Conservation (phyloP, 2,329 filamentous ascomycete species). For the Exophiala aquamarina region DNA sequence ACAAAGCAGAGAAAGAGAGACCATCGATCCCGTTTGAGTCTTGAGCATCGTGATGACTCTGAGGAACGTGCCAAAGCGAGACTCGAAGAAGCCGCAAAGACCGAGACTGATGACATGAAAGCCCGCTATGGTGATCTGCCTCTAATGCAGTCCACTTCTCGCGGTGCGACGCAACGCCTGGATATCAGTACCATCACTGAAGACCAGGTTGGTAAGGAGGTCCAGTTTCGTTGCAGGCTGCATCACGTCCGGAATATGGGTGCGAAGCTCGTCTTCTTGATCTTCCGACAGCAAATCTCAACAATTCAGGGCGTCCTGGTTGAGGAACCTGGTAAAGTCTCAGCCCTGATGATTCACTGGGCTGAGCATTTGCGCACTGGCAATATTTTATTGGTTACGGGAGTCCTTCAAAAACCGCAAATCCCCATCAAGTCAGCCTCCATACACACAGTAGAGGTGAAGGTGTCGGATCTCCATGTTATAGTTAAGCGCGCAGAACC, state of each 20-base stretch:
- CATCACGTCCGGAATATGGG: constrained; percentile 81
- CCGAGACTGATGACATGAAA: constrained; percentile 60
- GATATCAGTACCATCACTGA: constrained; percentile 53
- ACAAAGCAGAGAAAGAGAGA: constrained; percentile 40
- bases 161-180: constrained; percentile 48
- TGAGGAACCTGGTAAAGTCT: constrained; percentile 59
- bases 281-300: constrained; percentile 79
- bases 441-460: constrained; percentile 73
- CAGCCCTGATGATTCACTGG: constrained; percentile 79
- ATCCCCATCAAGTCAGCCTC: constrained; percentile 74
- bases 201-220: constrained; percentile 57
- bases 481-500: constrained; percentile 61
- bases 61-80: constrained; percentile 41
- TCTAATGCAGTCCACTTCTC: constrained; percentile 58
- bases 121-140: constrained; percentile 59
- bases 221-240: constrained; percentile 69
- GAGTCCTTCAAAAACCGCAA: constrained; percentile 70
- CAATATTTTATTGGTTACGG: constrained; percentile 74
- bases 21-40: constrained; percentile 41
- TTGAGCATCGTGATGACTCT: constrained; percentile 43
- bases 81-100: constrained; percentile 50
- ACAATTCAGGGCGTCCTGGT: constrained; percentile 83
- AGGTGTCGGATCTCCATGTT: constrained; percentile 65
- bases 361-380: constrained; percentile 79
- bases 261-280: constrained; percentile 77